Conservation (phyloP, 2,329 filamentous ascomycete species). For the Alternaria longipes region DNA sequence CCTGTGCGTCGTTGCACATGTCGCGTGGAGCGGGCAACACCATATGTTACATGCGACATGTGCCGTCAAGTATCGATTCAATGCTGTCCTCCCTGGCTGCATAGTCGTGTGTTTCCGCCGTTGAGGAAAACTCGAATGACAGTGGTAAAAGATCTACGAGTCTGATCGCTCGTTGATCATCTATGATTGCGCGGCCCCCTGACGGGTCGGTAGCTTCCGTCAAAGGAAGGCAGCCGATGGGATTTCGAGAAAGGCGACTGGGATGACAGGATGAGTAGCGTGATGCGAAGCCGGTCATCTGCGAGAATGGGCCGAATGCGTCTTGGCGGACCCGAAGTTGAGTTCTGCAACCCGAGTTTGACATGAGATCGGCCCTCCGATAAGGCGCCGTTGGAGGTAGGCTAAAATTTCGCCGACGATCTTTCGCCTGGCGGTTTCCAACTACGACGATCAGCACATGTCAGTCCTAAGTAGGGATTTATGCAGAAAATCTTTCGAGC, state of each 20-base stretch:
- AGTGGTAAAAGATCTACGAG: constrained; percentile 27
- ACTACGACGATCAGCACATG: constrained; percentile 22
- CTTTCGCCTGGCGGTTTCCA: constrained; percentile 21
- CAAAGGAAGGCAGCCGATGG: constrained; percentile 34
- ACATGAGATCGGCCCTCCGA: constrained; percentile 19
- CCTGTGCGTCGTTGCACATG: constrained; percentile 27
- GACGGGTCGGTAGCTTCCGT: constrained; percentile 37
- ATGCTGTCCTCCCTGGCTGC: constrained; percentile 25
- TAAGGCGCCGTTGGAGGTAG: constrained; percentile 28
- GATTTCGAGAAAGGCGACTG: constrained; percentile 13
- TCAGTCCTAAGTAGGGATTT: constrained; percentile 8
- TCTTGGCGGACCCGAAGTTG: constrained; percentile 20
- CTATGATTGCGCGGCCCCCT: constrained; percentile 36
- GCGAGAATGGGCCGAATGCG: constrained; percentile 14
- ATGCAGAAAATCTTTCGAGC: constrained; percentile 9
- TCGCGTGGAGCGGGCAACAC: constrained; percentile 20
- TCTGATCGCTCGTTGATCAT: constrained; percentile 27
- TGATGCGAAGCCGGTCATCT: constrained; percentile 8
- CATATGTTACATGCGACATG: constrained; percentile 15
- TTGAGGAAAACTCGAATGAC: constrained; percentile 5
- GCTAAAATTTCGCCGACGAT: constrained; percentile 15
- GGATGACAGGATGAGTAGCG: constrained; percentile 5
- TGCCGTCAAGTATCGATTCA: constrained; percentile 32
- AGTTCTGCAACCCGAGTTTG: constrained; percentile 14
- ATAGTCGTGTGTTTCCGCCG: background rate